A percentile compares a stretch with the other conserved stretches of the same genome.
phyloP scores from a whole-genome alignment of 2,329 filamentous ascomycete genomes.

The Microsporum ferrugineum region DNA sequence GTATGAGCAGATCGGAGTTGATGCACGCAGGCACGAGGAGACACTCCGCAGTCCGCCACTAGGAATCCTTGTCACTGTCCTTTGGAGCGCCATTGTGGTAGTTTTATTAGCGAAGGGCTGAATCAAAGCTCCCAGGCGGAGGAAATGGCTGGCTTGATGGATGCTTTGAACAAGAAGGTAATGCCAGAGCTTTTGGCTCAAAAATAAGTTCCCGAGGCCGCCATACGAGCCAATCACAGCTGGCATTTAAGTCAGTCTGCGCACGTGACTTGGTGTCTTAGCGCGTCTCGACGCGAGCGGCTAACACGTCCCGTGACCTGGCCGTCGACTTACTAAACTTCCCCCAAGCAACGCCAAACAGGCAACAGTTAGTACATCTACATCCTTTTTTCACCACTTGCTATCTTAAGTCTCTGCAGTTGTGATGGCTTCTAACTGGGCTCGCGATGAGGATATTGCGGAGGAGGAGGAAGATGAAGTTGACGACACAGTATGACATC shows the following conservation, averaged over 20 bases:
- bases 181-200: not conserved
- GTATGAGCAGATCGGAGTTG: constrained; percentile 1
- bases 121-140: no score
- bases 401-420: not conserved
- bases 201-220: not conserved
- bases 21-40: not conserved
- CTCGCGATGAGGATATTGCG: constrained; percentile 28
- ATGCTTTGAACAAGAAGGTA: not conserved
- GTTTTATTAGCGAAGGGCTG: not conserved
- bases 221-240: not conserved
- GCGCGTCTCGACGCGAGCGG: constrained; percentile 4
- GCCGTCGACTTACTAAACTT: not conserved
- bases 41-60: constrained; percentile 6
- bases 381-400: not conserved
- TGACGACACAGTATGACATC: constrained; percentile 31
- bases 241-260: not conserved
- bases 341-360: not conserved
- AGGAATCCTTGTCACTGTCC: constrained; percentile 4
- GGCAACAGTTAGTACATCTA: not conserved
- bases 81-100: constrained; percentile 10
- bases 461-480: constrained; percentile 38
- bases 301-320: not conserved
- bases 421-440: constrained; percentile 12
- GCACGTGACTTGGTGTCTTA: constrained; percentile 8
- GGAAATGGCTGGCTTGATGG: not conserved